These are phyloP conservation scores for Sphaerostilbella broomeana DNA, from an alignment of 2,329 filamentous ascomycete species.

Conservation along the genomic window DNA sequence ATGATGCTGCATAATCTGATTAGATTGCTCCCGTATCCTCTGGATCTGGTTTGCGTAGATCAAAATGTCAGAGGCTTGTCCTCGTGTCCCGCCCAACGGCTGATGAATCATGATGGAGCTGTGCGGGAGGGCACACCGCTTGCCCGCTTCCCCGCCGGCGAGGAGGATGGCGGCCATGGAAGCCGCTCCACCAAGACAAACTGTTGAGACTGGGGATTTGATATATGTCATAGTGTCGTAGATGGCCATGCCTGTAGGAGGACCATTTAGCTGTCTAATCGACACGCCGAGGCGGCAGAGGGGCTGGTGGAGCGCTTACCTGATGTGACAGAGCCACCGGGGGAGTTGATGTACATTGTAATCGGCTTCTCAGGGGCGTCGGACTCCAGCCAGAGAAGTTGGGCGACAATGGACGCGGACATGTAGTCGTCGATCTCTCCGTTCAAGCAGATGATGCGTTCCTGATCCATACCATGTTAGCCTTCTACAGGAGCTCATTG, in stretches of 20 bases:
- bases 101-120: slow-evolving; percentile 97
- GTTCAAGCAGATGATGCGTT: slow-evolving; percentile 91
- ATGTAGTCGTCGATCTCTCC: slow-evolving; percentile 84
- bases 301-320: too few relatives aligned
- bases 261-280: slow-evolving; percentile 5
- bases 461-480: slow-evolving; percentile 39
- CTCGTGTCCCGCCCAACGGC: slow-evolving; percentile 67
- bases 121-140: slow-evolving; percentile 86
- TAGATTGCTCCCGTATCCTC: slow-evolving; percentile 74
- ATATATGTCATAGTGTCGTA: slow-evolving; percentile 99
- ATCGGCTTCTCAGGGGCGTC: slow-evolving; percentile 93
- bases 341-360: slow-evolving; percentile 96
- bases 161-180: slow-evolving; percentile 91
- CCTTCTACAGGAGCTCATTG: too few relatives aligned
- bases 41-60: slow-evolving; percentile 98
- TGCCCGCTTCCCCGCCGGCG: slow-evolving; percentile 75
- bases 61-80: slow-evolving; percentile 72
- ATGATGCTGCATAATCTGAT: slow-evolving; percentile 82
- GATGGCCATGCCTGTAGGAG: slow-evolving; percentile 60
- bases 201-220: slow-evolving; percentile 82
- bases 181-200: slow-evolving; percentile 89
- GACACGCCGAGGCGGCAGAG: not conserved
- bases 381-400: slow-evolving; percentile 95
- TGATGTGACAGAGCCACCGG: slow-evolving; percentile 80
- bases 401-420: slow-evolving; percentile 90